These are phyloP conservation scores for Barbatosphaeria neglecta DNA, from an alignment of 495 filamentous ascomycete species.

Conservation along the genomic window DNA sequence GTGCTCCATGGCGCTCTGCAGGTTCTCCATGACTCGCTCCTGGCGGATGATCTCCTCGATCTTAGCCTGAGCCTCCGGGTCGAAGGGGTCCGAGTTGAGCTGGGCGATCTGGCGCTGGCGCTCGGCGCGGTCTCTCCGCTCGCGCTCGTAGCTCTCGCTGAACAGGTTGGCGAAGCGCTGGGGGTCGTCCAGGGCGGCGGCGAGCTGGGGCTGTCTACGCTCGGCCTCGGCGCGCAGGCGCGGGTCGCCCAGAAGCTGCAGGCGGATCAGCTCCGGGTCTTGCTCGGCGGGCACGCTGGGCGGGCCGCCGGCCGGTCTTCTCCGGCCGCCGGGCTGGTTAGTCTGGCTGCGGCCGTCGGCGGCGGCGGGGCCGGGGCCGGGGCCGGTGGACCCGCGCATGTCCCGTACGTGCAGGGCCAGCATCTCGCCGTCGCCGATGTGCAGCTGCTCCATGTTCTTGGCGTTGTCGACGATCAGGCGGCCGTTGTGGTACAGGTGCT, in stretches of 20 bases:
- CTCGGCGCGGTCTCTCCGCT: slow-evolving; percentile 57
- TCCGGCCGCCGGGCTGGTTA: slow-evolving; percentile 12
- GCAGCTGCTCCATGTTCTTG: slow-evolving; percentile 70
- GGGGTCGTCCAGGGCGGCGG: slow-evolving; percentile 65
- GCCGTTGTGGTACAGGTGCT: slow-evolving; percentile 83
- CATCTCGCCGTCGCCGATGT: slow-evolving; percentile 85
- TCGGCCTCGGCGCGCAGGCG: slow-evolving; percentile 54
- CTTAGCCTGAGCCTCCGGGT: slow-evolving; percentile 76
- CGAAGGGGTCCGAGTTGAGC: slow-evolving; percentile 86
- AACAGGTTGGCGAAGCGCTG: slow-evolving; percentile 62
- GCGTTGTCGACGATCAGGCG: slow-evolving; percentile 62
- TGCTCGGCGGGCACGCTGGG: slow-evolving; percentile 25
- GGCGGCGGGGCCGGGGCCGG: slow-evolving; percentile 14
- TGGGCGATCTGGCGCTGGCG: slow-evolving; percentile 64
- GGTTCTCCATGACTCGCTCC: slow-evolving; percentile 83
- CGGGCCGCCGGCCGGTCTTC: slow-evolving; percentile 18
- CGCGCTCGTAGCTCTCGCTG: slow-evolving; percentile 49
- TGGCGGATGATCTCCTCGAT: slow-evolving; percentile 96
- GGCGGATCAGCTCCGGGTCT: slow-evolving; percentile 73
- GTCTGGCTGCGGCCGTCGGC: too few relatives aligned
- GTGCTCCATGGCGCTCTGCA: slow-evolving; percentile 91
- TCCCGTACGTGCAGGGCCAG: slow-evolving; percentile 67
- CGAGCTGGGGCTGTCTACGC: slow-evolving; percentile 61
- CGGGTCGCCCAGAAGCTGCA: slow-evolving; percentile 72
- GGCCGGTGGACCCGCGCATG: slow-evolving; percentile 32